phyloP scores from a whole-genome alignment of 169 alveolate genomes.

The Plasmodium inui region DNA sequence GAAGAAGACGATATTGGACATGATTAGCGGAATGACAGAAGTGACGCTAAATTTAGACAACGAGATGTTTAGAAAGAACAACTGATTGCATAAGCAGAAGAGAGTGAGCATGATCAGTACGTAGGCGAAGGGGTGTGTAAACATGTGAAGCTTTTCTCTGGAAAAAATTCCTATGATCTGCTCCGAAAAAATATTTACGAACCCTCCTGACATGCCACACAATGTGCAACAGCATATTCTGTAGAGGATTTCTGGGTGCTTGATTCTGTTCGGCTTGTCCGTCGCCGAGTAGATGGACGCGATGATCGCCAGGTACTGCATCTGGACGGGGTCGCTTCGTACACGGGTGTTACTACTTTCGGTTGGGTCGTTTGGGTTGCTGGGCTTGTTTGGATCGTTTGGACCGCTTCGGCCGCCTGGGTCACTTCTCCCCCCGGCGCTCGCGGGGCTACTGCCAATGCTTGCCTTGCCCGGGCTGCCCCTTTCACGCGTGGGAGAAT shows the following conservation, averaged over 20 bases:
- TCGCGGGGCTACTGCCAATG: background rate
- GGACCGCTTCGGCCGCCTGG: background rate
- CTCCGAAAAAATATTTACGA: constrained; percentile 57
- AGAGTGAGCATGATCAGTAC: constrained; percentile 22
- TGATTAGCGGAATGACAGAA: constrained; percentile 55
- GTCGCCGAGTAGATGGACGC: constrained; percentile 11
- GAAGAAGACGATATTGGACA: constrained; percentile 50
- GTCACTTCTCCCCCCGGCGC: background rate
- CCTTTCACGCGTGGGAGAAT: background rate
- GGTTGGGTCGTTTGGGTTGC: background rate
- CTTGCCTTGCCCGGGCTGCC: background rate
- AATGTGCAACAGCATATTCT: constrained; percentile 50
- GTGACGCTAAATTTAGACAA: constrained; percentile 50
- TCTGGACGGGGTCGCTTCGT: background rate
- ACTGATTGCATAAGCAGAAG: constrained; percentile 52
- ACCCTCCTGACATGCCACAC: constrained; percentile 73
- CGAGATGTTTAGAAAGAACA: constrained; percentile 36
- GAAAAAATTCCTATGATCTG: constrained; percentile 53
- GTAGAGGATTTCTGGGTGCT: constrained; percentile 7
- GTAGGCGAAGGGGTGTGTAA: constrained; percentile 28
- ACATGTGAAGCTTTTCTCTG: constrained; percentile 18
- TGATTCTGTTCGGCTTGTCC: background rate
- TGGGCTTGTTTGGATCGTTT: no score
- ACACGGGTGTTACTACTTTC: background rate
- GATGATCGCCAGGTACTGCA: constrained; percentile 26